Percentiles rank a stretch among this genome's conserved stretches.
Evolutionary conservation across 768 basidiomycete genomes (phyloP).

Genomic region (Nidularia pulvinata): DNA sequence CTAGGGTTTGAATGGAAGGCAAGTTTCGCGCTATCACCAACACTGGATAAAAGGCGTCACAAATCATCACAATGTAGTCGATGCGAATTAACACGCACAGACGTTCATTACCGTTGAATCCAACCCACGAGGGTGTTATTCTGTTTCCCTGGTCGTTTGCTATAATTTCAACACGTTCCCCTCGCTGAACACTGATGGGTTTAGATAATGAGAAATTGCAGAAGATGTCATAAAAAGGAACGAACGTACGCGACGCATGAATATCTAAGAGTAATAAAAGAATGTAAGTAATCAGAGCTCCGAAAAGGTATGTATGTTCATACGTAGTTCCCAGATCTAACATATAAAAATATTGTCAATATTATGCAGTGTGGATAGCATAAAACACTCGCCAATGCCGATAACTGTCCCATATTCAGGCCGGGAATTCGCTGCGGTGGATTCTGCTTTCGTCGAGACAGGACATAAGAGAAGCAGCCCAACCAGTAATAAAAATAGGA

Average conservation of each 20-base stretch:
- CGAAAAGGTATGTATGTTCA: conserved; percentile 6
- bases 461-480: conserved; percentile 72
- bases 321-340: conserved; percentile 81
- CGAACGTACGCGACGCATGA: conserved; percentile 59
- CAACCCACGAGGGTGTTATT: conserved; percentile 91
- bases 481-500: conserved; percentile 49
- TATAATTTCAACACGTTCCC: conserved; percentile 70
- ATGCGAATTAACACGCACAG: conserved; percentile 35
- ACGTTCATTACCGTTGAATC: conserved; percentile 89
- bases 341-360: conserved; percentile 3
- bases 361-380: neutral
- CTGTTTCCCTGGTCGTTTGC: conserved; percentile 91
- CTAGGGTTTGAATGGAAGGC: conserved; percentile 89
- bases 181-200: conserved; percentile 41
- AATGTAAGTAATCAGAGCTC: neutral
- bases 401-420: conserved; percentile 81
- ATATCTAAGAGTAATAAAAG: conserved; percentile 44
- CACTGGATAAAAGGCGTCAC: conserved; percentile 27
- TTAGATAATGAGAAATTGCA: neutral
- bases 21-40: conserved; percentile 96
- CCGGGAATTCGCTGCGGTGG: conserved; percentile 24
- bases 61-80: conserved; percentile 9
- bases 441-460: conserved; percentile 49
- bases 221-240: neutral
- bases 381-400: conserved; percentile 61